These are phyloP conservation scores for Vanrija pseudolonga DNA, from an alignment of 1,284 basidiomycete species.

Conservation along the genomic window DNA sequence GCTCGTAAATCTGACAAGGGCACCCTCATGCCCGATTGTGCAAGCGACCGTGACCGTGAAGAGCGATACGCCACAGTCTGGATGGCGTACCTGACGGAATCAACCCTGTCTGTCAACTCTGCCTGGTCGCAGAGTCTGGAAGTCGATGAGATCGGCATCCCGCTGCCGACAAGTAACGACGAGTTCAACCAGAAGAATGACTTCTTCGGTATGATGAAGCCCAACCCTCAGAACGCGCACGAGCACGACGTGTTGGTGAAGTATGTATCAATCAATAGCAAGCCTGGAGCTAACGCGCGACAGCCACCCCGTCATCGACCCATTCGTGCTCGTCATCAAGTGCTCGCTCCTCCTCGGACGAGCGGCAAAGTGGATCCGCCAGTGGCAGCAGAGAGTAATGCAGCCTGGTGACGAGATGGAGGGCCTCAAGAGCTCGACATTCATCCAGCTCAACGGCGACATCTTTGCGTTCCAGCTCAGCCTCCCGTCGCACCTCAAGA, in stretches of 20 bases:
- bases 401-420: constrained; percentile 25
- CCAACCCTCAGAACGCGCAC: constrained; percentile 35
- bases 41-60: constrained; percentile 29
- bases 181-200: constrained; percentile 18
- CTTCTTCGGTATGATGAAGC: constrained; percentile 12
- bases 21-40: constrained; percentile 22
- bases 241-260: constrained; percentile 24
- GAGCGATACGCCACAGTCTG: constrained; percentile 37
- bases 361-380: constrained; percentile 27
- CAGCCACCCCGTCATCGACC: constrained; percentile 37
- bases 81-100: constrained; percentile 35
- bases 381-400: constrained; percentile 37
- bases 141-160: constrained; percentile 22
- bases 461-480: constrained; percentile 32
- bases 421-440: constrained; percentile 19
- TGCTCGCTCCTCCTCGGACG: constrained; percentile 21
- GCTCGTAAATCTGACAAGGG: constrained; percentile 24
- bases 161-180: constrained; percentile 26
- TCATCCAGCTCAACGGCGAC: constrained; percentile 24
- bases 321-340: constrained; percentile 37
- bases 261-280: constrained; percentile 9
- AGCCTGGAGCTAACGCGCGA: not conserved
- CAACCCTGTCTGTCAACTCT: constrained; percentile 30
- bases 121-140: constrained; percentile 28
- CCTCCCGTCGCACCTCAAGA: constrained; percentile 27